phyloP scores from a whole-genome alignment of 257 asterid genomes.

The Pogostemon cablin region DNA sequence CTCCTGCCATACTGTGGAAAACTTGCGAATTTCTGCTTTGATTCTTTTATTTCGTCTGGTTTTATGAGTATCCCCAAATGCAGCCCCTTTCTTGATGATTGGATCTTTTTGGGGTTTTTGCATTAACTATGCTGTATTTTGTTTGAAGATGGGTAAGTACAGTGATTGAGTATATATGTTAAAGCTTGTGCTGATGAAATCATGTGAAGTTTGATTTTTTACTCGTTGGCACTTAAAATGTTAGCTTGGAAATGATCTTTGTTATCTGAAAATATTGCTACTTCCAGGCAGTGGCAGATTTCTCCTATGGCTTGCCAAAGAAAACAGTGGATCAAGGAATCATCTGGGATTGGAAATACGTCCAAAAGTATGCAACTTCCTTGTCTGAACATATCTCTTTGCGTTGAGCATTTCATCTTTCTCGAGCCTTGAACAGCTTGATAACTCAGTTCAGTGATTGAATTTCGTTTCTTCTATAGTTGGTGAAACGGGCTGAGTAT shows the following conservation, averaged over 20 bases:
- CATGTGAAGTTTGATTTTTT: constrained; percentile 21
- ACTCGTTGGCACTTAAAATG: background rate
- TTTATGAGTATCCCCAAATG: background rate
- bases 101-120: constrained; percentile 10
- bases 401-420: constrained; percentile 3
- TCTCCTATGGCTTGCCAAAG: constrained; percentile 79
- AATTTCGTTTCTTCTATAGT: constrained; percentile 48
- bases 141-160: background rate
- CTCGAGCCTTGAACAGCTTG: constrained; percentile 27
- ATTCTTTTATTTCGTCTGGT: constrained; percentile 3
- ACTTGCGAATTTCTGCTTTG: background rate
- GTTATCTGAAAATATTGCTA: constrained; percentile 27
- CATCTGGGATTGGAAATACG: constrained; percentile 93
- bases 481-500: constrained; percentile 80
- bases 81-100: background rate
- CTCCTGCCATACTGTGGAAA: constrained; percentile 2
- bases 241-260: background rate
- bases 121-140: background rate
- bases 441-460: constrained; percentile 22
- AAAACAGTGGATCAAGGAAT: constrained; percentile 55
- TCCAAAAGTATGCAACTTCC: constrained; percentile 59
- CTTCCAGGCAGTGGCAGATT: constrained; percentile 92
- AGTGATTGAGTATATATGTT: constrained; percentile 17
- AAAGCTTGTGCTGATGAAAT: constrained; percentile 4
- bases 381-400: constrained; percentile 25